Evolutionary conservation across 1,139 yeast genomes (phyloP), one percentile per base, ranked within the genome.

Genomic region (Arxiozyma bovina): DNA sequence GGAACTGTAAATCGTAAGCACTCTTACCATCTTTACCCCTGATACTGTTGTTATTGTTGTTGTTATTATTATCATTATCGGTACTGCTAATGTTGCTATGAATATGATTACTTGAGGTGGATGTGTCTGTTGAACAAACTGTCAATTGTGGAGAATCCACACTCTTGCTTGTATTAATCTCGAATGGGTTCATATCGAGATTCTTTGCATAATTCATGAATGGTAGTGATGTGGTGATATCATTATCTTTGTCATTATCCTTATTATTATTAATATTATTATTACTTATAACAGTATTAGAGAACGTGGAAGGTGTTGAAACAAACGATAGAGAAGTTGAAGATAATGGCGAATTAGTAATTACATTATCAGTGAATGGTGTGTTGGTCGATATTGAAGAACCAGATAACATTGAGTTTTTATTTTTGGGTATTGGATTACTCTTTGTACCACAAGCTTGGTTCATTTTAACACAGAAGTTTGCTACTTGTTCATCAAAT

Each of bases 361-460:
- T 20, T 15, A 20, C 42, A 27, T 12, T 38, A 38, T 38, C 12
- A 2, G 49, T 34, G n/a, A 20, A 27, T 12, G 30, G 18, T 18
- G 49, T 34, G 21, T 18, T 38, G 8, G 27, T 43, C 1, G 30
- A 21, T 43, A 22, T 25, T 1, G 45, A 21, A 22, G 21, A 42
- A 5, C 27, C n/a, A n/a, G 48, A 45, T 1, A 34, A 20, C 2
- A 21, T 18, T 15, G 25, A 21, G 22, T 20, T 21, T 20, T 44
- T 48, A 21, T 41, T 54, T 64, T 79, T 78, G 9, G 96, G 96
- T 9, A 83, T 69, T 3, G 96, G 96, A 57, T 79, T 73, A 34
- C 75, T 75, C 65, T 76, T 82, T n/a, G 84, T 84, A 20, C 96
- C 97, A 70, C 98, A 91, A 0, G 91, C 97, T 67, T 82, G 79